A percentile compares a stretch with the other conserved stretches of the same genome.
Conservation (phyloP, 768 basidiomycete genomes). For the Udeniomyces megalosporus region DNA sequence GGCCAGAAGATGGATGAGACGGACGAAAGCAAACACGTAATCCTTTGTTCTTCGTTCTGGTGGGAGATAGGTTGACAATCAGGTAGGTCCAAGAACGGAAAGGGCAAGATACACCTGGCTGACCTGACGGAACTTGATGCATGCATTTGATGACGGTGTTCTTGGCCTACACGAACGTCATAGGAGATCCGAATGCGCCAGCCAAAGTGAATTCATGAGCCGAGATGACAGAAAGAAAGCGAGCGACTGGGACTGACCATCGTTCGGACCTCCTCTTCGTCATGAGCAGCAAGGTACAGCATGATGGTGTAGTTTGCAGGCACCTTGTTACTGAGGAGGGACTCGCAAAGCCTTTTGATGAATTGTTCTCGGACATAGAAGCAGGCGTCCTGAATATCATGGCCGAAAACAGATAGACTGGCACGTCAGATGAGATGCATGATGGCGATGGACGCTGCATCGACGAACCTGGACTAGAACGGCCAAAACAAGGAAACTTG, state of each 20-base stretch:
- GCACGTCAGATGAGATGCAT: background rate
- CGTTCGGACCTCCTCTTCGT: slow-evolving; percentile 53
- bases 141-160: background rate
- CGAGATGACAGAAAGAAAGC: background rate
- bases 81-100: no score
- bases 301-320: slow-evolving; percentile 61
- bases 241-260: no score
- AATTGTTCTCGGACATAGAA: slow-evolving; percentile 70
- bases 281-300: slow-evolving; percentile 74
- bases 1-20: slow-evolving; percentile 69
- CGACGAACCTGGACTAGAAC: slow-evolving; percentile 55
- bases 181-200: no score
- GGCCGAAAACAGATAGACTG: background rate
- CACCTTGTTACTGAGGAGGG: slow-evolving; percentile 50
- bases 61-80: background rate
- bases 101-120: background rate
- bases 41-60: background rate
- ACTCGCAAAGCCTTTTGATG: slow-evolving; percentile 51
- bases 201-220: no score
- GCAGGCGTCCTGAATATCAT: slow-evolving; percentile 69
- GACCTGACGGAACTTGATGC: background rate
- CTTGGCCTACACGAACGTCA: background rate
- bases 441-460: background rate
- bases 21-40: slow-evolving; percentile 44
- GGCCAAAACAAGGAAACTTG: slow-evolving; percentile 52